Conservation (phyloP, 257 asterid genomes). For the Ocimum tenuiflorum region DNA sequence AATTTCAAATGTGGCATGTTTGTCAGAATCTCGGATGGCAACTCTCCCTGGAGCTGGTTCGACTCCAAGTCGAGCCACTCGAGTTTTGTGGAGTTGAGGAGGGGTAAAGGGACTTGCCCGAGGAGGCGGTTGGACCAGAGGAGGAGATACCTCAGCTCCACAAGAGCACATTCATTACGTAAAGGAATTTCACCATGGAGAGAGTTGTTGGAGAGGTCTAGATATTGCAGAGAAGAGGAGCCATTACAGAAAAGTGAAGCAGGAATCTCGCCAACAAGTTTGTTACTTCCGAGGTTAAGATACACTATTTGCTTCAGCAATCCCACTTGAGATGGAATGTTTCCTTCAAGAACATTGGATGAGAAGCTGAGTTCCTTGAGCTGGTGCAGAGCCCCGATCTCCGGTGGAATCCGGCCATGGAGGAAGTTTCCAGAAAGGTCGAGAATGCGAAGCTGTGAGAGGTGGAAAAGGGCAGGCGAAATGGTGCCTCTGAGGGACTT, state of each 20-base stretch:
- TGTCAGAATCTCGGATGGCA: conserved; percentile 42
- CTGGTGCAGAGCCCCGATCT: conserved; percentile 38
- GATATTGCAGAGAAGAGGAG: conserved; percentile 41
- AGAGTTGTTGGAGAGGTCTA: conserved; percentile 80
- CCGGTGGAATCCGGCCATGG: conserved; percentile 47
- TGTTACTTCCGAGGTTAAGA: conserved; percentile 65
- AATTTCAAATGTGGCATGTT: conserved; percentile 45
- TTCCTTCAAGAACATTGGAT: conserved; percentile 49
- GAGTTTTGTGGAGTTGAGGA: conserved; percentile 51
- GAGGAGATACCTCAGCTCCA: conserved; percentile 51
- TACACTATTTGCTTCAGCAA: conserved; percentile 38
- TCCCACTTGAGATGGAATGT: conserved; percentile 49
- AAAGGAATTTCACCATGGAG: conserved; percentile 54
- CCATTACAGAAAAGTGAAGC: conserved; percentile 45
- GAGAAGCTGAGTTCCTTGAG: conserved; percentile 61
- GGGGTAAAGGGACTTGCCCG: conserved; percentile 52
- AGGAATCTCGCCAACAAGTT: conserved; percentile 54
- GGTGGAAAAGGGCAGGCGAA: conserved; percentile 46
- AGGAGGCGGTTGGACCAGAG: conserved; percentile 67
- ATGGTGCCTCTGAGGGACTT: conserved; percentile 52
- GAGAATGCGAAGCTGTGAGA: conserved; percentile 44
- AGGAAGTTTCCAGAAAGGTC: conserved; percentile 65
- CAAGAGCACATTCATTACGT: conserved; percentile 34
- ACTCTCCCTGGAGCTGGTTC: conserved; percentile 53
- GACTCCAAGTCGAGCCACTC: conserved; percentile 77